Evolutionary conservation across 202 grass and related monocot species (phyloP), one percentile per base, ranked within the genome.

Genomic region (Setaria viridis): DNA sequence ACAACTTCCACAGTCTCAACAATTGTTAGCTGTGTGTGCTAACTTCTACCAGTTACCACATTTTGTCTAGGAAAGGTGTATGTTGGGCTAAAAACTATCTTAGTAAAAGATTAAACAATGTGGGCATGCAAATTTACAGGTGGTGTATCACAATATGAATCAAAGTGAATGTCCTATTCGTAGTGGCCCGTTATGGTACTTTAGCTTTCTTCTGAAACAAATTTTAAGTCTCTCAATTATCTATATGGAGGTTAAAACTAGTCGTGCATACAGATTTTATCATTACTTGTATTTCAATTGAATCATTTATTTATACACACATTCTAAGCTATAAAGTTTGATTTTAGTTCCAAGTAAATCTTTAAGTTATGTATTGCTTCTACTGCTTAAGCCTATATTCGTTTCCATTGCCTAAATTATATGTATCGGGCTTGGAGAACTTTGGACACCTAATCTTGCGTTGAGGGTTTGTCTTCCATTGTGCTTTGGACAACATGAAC

Each of bases 401-500:
- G 2, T 34, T 69, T 68, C 6, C 59, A 56, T 67, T 49, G 3
- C 20, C 41, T 67, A 84, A 85, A n/a, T 55, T 6, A 4, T 29
- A 53, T 17, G 17, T 25, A 20, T 67, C 19, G 55, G 25, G n/a
- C 43, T 62, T 72, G 70, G 41, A 84, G 14, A 45, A 56, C 14
- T 45, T 34, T 34, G 42, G 41, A 6, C 6, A 19, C 62, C 34
- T 0, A 34, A 43, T 46, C 20, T 85, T 33, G 58, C 46, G 42
- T 33, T 46, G 2, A 5, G 19, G 63, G 4, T 19, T 85, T 59
- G 54, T 63, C 42, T 39, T 39, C 6, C 3, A 73, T 49, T 77
- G n/a, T 55, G 70, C 17, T 20, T 85, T 67, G 58, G 21, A 50
- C 11, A 78, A 17, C 53, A 62, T 35, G 29, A 72, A 74, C 25